phyloP scores from a whole-genome alignment of 495 filamentous ascomycete species.

The Talaromyces adpressus region DNA sequence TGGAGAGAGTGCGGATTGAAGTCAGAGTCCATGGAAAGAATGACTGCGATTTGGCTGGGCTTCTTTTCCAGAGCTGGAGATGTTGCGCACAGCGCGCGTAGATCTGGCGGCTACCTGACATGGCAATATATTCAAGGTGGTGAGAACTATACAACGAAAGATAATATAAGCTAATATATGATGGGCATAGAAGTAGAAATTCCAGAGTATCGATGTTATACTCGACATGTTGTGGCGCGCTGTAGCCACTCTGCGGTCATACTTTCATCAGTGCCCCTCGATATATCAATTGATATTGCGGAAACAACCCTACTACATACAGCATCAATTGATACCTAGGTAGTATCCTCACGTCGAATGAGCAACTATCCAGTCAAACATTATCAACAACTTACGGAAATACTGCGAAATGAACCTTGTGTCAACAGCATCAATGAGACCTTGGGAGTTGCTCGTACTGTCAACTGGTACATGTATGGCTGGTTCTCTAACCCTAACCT shows the following conservation, averaged over 20 bases:
- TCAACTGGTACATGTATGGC: neutral
- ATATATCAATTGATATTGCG: neutral
- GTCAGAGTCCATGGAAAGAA: neutral
- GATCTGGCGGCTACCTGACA: neutral
- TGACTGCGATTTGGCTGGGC: neutral
- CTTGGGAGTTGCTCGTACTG: neutral
- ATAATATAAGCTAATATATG: constrained; percentile 7
- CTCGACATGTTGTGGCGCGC: constrained; percentile 4
- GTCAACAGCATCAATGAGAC: neutral
- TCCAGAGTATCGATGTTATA: constrained; percentile 6
- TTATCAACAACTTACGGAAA: neutral
- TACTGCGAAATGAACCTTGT: neutral
- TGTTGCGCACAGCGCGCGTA: neutral
- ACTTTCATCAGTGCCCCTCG: neutral
- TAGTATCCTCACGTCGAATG: neutral
- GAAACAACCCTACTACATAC: neutral
- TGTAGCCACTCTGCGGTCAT: constrained; percentile 8
- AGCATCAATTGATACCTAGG: neutral
- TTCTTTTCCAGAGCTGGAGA: neutral
- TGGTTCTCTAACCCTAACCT: neutral
- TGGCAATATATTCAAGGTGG: neutral
- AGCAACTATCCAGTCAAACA: neutral
- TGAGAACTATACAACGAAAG: constrained; percentile 5
- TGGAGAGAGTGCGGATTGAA: neutral
- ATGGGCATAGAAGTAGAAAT: neutral